Base-by-base conservation (phyloP, 2,329 filamentous ascomycete species). In the Metarhizium brunneum region DNA sequence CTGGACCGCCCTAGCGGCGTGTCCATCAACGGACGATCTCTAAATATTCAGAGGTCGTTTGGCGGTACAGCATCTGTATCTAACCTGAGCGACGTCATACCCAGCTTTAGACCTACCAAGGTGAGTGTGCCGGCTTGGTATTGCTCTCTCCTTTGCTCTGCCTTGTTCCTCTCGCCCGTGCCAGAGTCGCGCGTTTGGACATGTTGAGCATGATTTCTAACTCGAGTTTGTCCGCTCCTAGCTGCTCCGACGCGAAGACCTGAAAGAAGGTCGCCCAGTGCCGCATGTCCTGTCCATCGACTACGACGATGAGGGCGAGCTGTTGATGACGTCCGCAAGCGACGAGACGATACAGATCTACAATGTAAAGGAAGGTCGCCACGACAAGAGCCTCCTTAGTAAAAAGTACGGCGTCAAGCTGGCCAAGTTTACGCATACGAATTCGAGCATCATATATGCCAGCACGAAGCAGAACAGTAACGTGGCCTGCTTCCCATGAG, bases 371-470 rank as follows among this genome's bases (percentile, higher is more conserved):
- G 91, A 96, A 61, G 94, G 94, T 4, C 88, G 88, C 58, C 86
- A 91, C 63, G 88, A 90, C 50, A 97, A 97, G 74, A 87, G 86
- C 57, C 80, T 96, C 50, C 85, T 95, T 53, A 95, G 89, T 73
- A 95, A 97, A 68, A 99, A 99, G 69, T 99, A 99, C 65, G 94
- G 94, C 57, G 91, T 90, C 18, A 94, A 96, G 68, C 81, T 96
- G 55, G 94, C 94, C 42, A 88, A 90, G 63, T 99, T 97, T 71
- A 96, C 92, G 1, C 94, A 97, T 68, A 88, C 92, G 58, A 86
- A 86, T 61, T 90, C 90, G 25, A 92, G 90, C 68, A 90, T 99
- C 66, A 85, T 99, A 57, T 96, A 97, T 66, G 92, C 94, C 53
- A 95, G 90, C 68, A 99, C 94, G 13, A 96, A 96, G 68, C 85